Conservation (phyloP, 495 filamentous ascomycete genomes). For the Physcia stellaris region DNA sequence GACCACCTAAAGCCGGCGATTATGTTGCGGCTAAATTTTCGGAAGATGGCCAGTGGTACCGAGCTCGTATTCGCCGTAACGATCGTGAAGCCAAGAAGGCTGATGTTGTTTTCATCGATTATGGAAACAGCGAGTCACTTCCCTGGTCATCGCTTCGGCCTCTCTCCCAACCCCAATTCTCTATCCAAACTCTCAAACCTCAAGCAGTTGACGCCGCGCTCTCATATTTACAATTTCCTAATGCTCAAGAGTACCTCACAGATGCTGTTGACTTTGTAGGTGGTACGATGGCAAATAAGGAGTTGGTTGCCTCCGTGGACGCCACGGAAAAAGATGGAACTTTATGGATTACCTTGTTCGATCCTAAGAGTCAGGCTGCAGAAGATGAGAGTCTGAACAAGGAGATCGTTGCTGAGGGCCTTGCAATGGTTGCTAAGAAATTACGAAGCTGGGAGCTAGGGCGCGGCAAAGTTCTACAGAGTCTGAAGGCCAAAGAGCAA, state of each 20-base stretch:
- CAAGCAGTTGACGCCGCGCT: conserved; percentile 82
- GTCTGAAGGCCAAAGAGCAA: conserved; percentile 50
- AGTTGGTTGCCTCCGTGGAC: conserved; percentile 86
- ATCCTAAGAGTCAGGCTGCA: conserved; percentile 42
- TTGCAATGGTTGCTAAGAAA: conserved; percentile 82
- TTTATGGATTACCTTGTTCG: conserved; percentile 74
- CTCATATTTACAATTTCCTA: conserved; percentile 81
- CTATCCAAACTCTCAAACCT: conserved; percentile 58
- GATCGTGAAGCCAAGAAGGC: conserved; percentile 78
- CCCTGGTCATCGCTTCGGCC: conserved; percentile 74
- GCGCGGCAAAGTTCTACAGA: conserved; percentile 53
- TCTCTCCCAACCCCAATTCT: conserved; percentile 64
- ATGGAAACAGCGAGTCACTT: conserved; percentile 81
- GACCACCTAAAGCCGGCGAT: conserved; percentile 80
- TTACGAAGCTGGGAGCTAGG: conserved; percentile 78
- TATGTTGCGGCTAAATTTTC: conserved; percentile 80
- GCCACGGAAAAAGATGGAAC: conserved; percentile 59
- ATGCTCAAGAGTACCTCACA: conserved; percentile 56
- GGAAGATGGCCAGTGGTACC: conserved; percentile 86
- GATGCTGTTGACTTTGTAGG: conserved; percentile 63
- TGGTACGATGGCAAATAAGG: conserved; percentile 48
- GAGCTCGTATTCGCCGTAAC: conserved; percentile 77
- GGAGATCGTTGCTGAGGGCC: conserved; percentile 66
- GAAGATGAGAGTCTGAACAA: conserved; percentile 43
- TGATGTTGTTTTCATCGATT: conserved; percentile 90